Conservation (phyloP, 768 basidiomycete species). For the Auriscalpium microsporum region DNA sequence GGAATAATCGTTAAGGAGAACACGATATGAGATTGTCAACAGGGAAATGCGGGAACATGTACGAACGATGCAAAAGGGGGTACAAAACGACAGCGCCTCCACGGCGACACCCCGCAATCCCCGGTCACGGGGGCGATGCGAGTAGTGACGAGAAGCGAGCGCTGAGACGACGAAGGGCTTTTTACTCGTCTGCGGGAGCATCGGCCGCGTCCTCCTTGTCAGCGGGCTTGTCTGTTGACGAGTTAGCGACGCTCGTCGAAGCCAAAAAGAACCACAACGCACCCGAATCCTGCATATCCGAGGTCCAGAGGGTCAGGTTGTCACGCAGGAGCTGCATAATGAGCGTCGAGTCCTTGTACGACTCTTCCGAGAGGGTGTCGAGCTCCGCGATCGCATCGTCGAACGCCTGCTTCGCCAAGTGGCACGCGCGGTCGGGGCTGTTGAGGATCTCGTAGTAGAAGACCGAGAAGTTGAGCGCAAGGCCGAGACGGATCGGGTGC, state of each 20-base stretch:
- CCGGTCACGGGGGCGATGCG: neutral
- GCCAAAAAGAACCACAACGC: constrained; percentile 20
- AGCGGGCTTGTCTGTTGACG: constrained; percentile 50
- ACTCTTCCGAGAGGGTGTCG: constrained; percentile 96
- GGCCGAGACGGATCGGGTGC: constrained; percentile 96
- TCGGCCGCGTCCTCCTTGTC: constrained; percentile 68
- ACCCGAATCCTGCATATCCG: constrained; percentile 94
- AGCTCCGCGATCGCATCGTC: constrained; percentile 99
- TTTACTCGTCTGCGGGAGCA: constrained; percentile 58
- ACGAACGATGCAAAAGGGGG: constrained; percentile 3
- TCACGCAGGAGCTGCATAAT: constrained; percentile 96
- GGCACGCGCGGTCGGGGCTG: constrained; percentile 96
- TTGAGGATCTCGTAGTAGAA: constrained; percentile 99
- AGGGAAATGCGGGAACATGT: constrained; percentile 5
- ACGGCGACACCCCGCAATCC: neutral
- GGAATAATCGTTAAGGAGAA: constrained; percentile 2
- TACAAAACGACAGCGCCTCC: neutral
- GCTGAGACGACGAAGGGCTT: constrained; percentile 5
- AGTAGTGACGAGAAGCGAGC: constrained; percentile 6
- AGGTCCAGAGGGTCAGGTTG: constrained; percentile 97
- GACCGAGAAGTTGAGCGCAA: constrained; percentile 98
- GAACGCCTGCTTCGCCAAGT: constrained; percentile 98
- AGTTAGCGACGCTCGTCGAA: constrained; percentile 1
- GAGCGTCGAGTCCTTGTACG: constrained; percentile 97
- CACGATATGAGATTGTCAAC: constrained; percentile 10